These are phyloP conservation scores for Emericellopsis atlantica DNA, from an alignment of 2,329 filamentous ascomycete genomes.

Conservation along the genomic window DNA sequence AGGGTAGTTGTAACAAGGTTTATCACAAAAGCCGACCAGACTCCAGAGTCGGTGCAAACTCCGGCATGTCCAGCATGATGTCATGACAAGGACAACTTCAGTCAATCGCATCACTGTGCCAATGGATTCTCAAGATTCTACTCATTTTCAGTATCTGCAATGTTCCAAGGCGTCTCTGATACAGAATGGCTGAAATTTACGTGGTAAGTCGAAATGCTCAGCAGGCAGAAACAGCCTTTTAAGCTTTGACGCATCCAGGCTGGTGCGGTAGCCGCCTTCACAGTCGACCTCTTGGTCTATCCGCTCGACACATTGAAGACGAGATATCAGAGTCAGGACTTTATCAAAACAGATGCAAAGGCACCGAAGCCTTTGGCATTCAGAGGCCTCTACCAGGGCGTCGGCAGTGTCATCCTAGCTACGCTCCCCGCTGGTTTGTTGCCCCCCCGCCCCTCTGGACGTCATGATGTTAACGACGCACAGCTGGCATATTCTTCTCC, in stretches of 20 bases:
- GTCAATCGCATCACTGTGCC: no score
- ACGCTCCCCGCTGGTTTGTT: constrained; percentile 72
- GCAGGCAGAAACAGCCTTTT: no score
- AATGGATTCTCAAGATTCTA: no score
- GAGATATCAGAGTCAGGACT: constrained; percentile 67
- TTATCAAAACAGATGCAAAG: constrained; percentile 51
- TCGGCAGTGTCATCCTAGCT: constrained; percentile 73
- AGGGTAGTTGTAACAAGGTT: no score
- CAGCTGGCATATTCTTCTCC: constrained; percentile 78
- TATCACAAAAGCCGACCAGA: no score
- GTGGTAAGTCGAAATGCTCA: constrained; percentile 10
- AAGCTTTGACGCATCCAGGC: constrained; percentile 36
- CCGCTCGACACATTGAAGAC: constrained; percentile 87
- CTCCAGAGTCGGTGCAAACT: no score
- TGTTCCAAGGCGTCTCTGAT: no score
- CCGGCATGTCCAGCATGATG: no score
- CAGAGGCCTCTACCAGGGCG: constrained; percentile 72
- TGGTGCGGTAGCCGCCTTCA: constrained; percentile 74
- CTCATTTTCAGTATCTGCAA: no score
- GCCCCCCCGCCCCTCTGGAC: background rate
- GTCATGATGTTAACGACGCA: background rate
- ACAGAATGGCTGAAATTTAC: constrained; percentile 19
- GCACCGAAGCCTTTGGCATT: constrained; percentile 43
- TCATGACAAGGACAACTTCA: no score
- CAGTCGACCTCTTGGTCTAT: constrained; percentile 75